Conservation (phyloP, 75 land plant species). For the Sequoiadendron giganteum region DNA sequence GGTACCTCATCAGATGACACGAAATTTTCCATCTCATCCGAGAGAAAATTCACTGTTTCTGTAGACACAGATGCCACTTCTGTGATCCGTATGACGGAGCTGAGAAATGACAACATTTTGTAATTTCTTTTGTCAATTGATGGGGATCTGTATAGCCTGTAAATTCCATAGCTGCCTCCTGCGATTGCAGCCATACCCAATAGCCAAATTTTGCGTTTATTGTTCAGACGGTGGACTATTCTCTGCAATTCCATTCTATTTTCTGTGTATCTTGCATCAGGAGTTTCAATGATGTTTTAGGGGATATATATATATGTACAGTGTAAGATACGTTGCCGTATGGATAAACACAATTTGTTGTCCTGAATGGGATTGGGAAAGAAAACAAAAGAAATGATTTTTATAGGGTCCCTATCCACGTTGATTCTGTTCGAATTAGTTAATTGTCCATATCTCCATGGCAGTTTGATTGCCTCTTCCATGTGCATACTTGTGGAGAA, state of each 20-base stretch:
- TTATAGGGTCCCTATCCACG: background rate
- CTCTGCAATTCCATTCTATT: background rate
- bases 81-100: slow-evolving; percentile 38
- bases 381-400: background rate
- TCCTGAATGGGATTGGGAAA: background rate
- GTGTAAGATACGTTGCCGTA: background rate
- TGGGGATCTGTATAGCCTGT: slow-evolving; percentile 48
- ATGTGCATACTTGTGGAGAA: too few species aligned
- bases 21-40: slow-evolving; percentile 55
- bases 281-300: background rate
- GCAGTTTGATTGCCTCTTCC: too few species aligned
- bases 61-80: slow-evolving; percentile 61
- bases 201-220: slow-evolving; percentile 23
- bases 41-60: slow-evolving; percentile 46
- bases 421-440: background rate
- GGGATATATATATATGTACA: background rate
- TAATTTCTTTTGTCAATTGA: slow-evolving; percentile 33
- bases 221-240: background rate
- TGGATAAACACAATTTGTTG: background rate
- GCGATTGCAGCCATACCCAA: slow-evolving; percentile 52
- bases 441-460: background rate
- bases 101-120: slow-evolving; percentile 35
- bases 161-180: slow-evolving; percentile 59
- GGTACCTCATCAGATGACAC: slow-evolving; percentile 74
- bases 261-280: background rate